These are phyloP conservation scores for Dictyostelium discoideum DNA, from an alignment of 78 protist species.

Conservation along the genomic window dicty_2.7 NC_007089.4:5746001-5746500, in stretches of 20 bases:
- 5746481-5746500: neutral
- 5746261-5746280: constrained; percentile 29
- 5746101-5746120: too few species aligned
- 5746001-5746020: constrained; percentile 47
- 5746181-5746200: constrained; percentile 52
- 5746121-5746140: neutral
- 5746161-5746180: constrained; percentile 71
- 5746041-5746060: neutral
- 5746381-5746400: neutral
- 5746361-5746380: neutral
- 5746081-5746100: too few species aligned
- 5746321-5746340: neutral
- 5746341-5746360: neutral
- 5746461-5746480: neutral
- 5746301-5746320: constrained; percentile 12
- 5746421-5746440: neutral
- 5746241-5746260: constrained; percentile 58
- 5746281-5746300: constrained; percentile 23
- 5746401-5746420: neutral
- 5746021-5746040: constrained; percentile 59
- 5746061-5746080: too few species aligned
- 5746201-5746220: neutral
- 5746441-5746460: constrained; percentile 12
- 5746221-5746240: constrained; percentile 48
- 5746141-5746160: constrained; percentile 67